These are phyloP conservation scores for Blastobotrys petasosporus DNA, from an alignment of 1,139 yeast species.

Conservation along the genomic window DNA sequence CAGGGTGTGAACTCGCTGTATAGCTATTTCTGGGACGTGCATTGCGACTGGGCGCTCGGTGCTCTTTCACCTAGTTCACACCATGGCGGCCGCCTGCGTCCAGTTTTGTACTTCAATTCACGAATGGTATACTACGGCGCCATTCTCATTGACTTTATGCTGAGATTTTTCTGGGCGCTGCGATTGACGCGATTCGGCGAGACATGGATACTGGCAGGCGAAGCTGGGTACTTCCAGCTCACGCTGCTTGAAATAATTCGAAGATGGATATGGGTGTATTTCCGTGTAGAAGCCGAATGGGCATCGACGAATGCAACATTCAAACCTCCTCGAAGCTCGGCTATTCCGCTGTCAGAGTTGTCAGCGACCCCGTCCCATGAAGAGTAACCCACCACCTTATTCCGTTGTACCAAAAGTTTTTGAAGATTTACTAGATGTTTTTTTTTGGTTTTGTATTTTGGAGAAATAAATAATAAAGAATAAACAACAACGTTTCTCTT, in stretches of 20 bases:
- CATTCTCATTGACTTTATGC: conserved; percentile 50
- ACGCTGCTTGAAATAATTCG: conserved; percentile 72
- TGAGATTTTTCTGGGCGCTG: conserved; percentile 73
- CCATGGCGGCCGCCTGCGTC: conserved; percentile 13
- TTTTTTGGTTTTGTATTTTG: no score
- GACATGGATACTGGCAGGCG: conserved; percentile 28
- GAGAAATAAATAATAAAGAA: no score
- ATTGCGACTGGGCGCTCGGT: conserved; percentile 83
- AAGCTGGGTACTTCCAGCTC: conserved; percentile 55
- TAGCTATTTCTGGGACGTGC: conserved; percentile 82
- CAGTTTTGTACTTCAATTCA: conserved; percentile 7
- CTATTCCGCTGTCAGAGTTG: no score
- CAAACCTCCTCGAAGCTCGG: no score
- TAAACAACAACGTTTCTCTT: no score
- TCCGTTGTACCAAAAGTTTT: no score
- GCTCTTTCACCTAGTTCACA: conserved; percentile 25
- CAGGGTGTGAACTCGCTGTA: conserved; percentile 64
- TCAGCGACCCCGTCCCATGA: no score
- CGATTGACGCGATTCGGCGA: conserved; percentile 34
- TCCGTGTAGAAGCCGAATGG: conserved; percentile 77
- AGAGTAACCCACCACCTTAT: no score
- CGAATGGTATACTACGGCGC: conserved; percentile 45
- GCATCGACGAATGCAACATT: conserved; percentile 16
- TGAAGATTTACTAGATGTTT: no score
- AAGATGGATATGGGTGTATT: conserved; percentile 84